Percentiles rank a stretch among this genome's conserved stretches.
phyloP scores from a whole-genome alignment of 495 filamentous ascomycete genomes.

The Penicillium egyptiacum region DNA sequence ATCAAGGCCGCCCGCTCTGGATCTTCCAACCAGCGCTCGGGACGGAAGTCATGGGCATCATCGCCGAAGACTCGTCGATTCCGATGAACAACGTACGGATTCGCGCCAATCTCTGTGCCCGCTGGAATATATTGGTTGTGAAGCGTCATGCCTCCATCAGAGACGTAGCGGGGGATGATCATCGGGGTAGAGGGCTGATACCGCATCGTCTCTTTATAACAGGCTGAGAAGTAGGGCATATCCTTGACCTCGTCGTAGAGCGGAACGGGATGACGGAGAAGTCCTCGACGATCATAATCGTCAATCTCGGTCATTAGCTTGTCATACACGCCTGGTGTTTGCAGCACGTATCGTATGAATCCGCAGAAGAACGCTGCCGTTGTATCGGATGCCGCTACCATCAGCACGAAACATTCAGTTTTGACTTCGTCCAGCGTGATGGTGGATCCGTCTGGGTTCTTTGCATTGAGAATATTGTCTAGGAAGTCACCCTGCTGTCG shows the following conservation, averaged over 20 bases:
- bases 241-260: neutral
- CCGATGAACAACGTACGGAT: neutral
- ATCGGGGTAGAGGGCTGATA: neutral
- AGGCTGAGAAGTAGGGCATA: neutral
- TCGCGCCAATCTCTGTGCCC: neutral
- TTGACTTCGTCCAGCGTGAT: no score
- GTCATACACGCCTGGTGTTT: neutral
- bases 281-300: neutral
- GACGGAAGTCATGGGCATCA: conserved; percentile 46
- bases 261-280: neutral
- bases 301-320: neutral
- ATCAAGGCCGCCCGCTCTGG: neutral
- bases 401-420: no score
- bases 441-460: no score
- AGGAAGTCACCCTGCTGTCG: no score
- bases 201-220: neutral
- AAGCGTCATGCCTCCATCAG: neutral
- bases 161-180: neutral
- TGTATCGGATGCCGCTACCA: no score
- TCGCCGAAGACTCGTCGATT: conserved; percentile 38
- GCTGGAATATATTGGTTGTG: neutral
- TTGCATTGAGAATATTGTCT: no score
- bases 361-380: no score
- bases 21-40: conserved; percentile 49
- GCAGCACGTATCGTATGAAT: neutral